Conservation (phyloP, 192 early-diverging fungal species). For the Kappamyces sp. region DNA sequence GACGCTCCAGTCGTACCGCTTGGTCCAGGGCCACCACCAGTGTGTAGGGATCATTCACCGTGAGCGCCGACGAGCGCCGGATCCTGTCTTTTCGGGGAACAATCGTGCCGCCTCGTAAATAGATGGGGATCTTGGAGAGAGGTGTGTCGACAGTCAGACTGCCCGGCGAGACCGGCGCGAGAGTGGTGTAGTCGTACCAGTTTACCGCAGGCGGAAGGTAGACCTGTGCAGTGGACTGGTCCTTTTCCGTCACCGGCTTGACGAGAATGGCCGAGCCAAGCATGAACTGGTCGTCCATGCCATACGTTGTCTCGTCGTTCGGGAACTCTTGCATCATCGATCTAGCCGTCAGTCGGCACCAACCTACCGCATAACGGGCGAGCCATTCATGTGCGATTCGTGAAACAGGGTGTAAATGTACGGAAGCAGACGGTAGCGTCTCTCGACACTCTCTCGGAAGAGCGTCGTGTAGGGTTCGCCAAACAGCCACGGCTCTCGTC, state of each 20-base stretch:
- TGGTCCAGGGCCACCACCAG: conserved; percentile 72
- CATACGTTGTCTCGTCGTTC: conserved; percentile 66
- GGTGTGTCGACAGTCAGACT: conserved; percentile 54
- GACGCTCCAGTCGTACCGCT: conserved; percentile 50
- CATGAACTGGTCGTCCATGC: conserved; percentile 83
- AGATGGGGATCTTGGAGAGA: conserved; percentile 75
- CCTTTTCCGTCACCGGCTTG: conserved; percentile 58
- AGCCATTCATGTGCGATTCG: conserved; percentile 65
- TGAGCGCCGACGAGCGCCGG: conserved; percentile 72
- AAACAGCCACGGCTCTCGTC: conserved; percentile 94
- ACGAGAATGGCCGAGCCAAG: conserved; percentile 77
- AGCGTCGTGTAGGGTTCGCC: conserved; percentile 74
- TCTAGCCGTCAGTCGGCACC: conserved; percentile 26
- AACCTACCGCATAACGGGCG: conserved; percentile 64
- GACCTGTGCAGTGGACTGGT: conserved; percentile 52
- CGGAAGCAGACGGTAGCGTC: conserved; percentile 83
- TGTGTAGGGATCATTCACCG: conserved; percentile 86
- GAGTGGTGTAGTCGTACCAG: conserved; percentile 70
- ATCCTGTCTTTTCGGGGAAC: conserved; percentile 77
- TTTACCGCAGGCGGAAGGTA: conserved; percentile 56
- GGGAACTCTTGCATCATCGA: conserved; percentile 90
- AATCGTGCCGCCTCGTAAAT: conserved; percentile 85
- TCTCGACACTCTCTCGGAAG: conserved; percentile 73
- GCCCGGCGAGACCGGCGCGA: conserved; percentile 21
- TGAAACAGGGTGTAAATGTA: conserved; percentile 90